phyloP scores from a whole-genome alignment of 768 basidiomycete species.

The Tylopilus balloui region DNA sequence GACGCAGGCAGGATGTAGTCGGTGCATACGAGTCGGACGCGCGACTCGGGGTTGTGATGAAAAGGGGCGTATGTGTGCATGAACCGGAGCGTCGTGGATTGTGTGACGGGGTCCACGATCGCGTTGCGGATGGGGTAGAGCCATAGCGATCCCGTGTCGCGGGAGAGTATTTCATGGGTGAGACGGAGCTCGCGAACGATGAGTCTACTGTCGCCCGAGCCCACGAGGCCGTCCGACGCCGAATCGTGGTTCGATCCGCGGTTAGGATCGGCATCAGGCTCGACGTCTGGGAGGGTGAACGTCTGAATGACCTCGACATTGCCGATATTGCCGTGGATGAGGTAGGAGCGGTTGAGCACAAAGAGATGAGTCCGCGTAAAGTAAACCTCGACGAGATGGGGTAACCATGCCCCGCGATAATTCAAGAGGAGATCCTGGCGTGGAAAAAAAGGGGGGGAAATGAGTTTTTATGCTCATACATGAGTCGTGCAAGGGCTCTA shows the following conservation, averaged over 20 bases:
- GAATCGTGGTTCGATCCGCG: not conserved
- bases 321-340: constrained; percentile 8
- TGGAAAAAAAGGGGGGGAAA: not conserved
- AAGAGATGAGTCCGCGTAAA: constrained; percentile 14
- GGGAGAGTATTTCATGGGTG: constrained; percentile 16
- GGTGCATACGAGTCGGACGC: constrained; percentile 12
- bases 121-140: constrained; percentile 12
- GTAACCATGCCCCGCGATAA: constrained; percentile 19
- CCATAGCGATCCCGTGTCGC: constrained; percentile 8
- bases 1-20: constrained; percentile 11
- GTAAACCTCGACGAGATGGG: constrained; percentile 17
- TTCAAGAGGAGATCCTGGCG: constrained; percentile 12
- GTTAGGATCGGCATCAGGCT: not conserved
- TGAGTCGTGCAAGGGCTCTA: not conserved
- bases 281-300: constrained; percentile 17
- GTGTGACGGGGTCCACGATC: constrained; percentile 6
- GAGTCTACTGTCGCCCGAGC: not conserved
- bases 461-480: not conserved
- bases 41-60: not conserved
- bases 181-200: constrained; percentile 16
- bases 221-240: not conserved
- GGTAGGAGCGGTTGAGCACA: constrained; percentile 13
- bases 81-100: constrained; percentile 20
- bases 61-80: constrained; percentile 11
- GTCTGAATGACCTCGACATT: constrained; percentile 18